Evolutionary conservation across 257 asterid species (phyloP).

Genomic region (Nicotiana paniculata): DNA sequence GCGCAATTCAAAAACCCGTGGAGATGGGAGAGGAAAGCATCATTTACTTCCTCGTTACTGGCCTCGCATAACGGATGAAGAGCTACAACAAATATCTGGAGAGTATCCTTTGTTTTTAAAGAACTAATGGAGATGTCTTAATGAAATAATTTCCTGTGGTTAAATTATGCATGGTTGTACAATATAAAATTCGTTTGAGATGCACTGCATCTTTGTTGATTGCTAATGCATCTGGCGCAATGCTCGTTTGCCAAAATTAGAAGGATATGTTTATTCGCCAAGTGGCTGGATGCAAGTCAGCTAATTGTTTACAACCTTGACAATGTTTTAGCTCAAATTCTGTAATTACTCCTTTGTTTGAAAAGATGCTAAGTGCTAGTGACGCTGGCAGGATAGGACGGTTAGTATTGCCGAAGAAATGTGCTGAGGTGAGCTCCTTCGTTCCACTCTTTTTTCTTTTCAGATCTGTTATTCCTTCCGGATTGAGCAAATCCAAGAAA

Average conservation of each 20-base stretch:
- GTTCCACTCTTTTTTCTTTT: neutral
- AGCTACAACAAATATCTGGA: slow-evolving; percentile 61
- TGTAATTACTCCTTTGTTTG: slow-evolving; percentile 76
- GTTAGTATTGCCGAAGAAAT: slow-evolving; percentile 84
- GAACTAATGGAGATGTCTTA: neutral
- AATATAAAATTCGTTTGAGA: neutral
- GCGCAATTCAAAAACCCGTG: slow-evolving; percentile 40
- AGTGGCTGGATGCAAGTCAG: slow-evolving; percentile 4
- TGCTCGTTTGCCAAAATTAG: neutral
- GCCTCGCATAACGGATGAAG: slow-evolving; percentile 57
- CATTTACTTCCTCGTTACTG: slow-evolving; percentile 68
- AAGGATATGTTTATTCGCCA: neutral
- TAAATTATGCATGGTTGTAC: neutral
- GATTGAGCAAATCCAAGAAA: neutral
- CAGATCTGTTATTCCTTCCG: neutral
- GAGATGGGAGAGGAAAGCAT: slow-evolving; percentile 49
- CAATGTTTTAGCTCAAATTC: slow-evolving; percentile 55
- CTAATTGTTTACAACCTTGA: slow-evolving; percentile 35
- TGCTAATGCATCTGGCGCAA: neutral
- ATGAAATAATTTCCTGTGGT: neutral
- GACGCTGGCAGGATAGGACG: slow-evolving; percentile 97
- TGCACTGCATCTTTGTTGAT: neutral
- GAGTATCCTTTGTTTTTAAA: slow-evolving; percentile 51
- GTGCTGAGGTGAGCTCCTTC: slow-evolving; percentile 78
- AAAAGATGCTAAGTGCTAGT: slow-evolving; percentile 90